Percentiles rank a stretch among this genome's conserved stretches.
Conservation (phyloP, 805 yeast species). For the Candida nemodendra region DNA sequence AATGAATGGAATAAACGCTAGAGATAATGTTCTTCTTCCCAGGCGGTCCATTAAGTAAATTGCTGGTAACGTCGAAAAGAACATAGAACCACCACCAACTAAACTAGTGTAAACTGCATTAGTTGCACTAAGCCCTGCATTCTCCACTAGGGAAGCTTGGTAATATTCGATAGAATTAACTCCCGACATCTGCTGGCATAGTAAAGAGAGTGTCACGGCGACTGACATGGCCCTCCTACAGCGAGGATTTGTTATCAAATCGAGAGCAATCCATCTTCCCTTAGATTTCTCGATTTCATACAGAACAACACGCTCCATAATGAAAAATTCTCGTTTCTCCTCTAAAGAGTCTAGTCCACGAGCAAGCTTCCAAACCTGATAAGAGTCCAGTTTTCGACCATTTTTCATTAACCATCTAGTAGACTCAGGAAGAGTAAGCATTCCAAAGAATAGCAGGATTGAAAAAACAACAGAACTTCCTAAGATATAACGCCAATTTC, state of each 20-base stretch:
- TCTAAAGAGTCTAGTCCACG: slow-evolving; percentile 42
- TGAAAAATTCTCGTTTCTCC: slow-evolving; percentile 46
- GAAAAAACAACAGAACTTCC: slow-evolving; percentile 62
- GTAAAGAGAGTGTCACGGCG: slow-evolving; percentile 52
- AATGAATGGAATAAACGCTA: slow-evolving; percentile 48
- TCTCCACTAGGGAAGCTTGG: slow-evolving; percentile 52
- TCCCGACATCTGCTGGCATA: slow-evolving; percentile 63
- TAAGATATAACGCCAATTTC: slow-evolving; percentile 64
- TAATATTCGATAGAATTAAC: slow-evolving; percentile 63
- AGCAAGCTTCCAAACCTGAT: slow-evolving; percentile 51
- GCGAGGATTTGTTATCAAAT: slow-evolving; percentile 49
- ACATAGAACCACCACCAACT: slow-evolving; percentile 62
- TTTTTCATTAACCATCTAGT: slow-evolving; percentile 54
- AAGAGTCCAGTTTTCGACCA: slow-evolving; percentile 43
- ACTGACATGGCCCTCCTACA: slow-evolving; percentile 49
- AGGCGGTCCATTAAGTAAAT: slow-evolving; percentile 55
- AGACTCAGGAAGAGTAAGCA: slow-evolving; percentile 55
- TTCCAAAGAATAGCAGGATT: slow-evolving; percentile 46
- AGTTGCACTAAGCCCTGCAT: slow-evolving; percentile 50
- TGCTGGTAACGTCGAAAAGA: slow-evolving; percentile 60
- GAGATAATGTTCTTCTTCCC: slow-evolving; percentile 59
- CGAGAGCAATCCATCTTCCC: slow-evolving; percentile 39
- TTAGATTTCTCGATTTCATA: slow-evolving; percentile 22
- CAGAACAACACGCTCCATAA: slow-evolving; percentile 33
- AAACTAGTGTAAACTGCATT: slow-evolving; percentile 61